These are phyloP conservation scores for Curvularia sp. DNA, from an alignment of 2,329 filamentous ascomycete species.

Conservation along the genomic window DNA sequence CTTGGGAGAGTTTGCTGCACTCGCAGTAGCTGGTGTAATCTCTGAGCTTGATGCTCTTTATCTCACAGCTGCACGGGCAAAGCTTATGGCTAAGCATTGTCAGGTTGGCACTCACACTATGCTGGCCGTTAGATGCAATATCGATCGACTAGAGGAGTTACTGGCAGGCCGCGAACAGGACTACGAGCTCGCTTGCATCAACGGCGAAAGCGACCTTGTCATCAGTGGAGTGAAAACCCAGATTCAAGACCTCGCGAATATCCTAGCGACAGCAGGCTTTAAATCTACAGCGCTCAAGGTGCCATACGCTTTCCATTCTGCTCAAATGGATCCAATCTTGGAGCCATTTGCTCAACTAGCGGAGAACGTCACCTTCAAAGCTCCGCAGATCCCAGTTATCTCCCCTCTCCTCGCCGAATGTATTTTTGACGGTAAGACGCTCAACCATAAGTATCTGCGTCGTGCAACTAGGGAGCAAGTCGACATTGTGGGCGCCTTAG, in stretches of 20 bases:
- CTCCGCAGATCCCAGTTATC: constrained; percentile 34
- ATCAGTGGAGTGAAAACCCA: constrained; percentile 32
- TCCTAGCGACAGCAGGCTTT: not conserved
- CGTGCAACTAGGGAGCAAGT: not conserved
- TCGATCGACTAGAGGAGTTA: not conserved
- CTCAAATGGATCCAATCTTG: constrained; percentile 53
- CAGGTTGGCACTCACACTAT: constrained; percentile 8
- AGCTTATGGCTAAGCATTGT: constrained; percentile 27
- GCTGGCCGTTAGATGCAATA: constrained; percentile 11
- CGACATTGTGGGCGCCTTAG: not conserved
- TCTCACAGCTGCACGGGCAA: constrained; percentile 46
- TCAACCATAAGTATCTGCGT: constrained; percentile 1
- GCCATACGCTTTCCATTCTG: constrained; percentile 29
- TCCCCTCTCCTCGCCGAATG: constrained; percentile 56
- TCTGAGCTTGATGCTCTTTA: constrained; percentile 44
- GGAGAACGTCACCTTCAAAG: constrained; percentile 17
- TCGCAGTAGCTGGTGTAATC: constrained; percentile 48
- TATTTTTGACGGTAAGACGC: constrained; percentile 25
- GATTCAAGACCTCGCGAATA: constrained; percentile 6
- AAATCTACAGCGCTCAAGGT: constrained; percentile 20
- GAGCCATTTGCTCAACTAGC: constrained; percentile 43
- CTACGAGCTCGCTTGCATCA: constrained; percentile 39
- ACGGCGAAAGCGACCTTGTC: constrained; percentile 39
- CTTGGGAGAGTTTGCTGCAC: constrained; percentile 53
- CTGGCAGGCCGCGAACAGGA: not conserved